Conservation (phyloP, 1,284 basidiomycete genomes). For the Coriolopsis trogii region DNA sequence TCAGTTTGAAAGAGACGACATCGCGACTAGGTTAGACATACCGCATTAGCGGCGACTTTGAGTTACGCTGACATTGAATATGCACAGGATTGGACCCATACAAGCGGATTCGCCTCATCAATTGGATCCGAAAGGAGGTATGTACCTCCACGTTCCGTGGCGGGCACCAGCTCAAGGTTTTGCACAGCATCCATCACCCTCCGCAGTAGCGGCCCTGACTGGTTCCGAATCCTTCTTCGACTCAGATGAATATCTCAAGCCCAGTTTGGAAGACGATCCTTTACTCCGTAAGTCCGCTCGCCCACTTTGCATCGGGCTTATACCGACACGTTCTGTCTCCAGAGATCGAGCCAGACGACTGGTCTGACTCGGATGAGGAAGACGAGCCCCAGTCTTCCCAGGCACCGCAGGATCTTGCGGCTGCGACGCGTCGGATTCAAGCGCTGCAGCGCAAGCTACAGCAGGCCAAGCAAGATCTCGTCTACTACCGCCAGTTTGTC, state of each 20-base stretch:
- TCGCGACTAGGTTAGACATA: conserved; percentile 51
- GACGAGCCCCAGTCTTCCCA: conserved; percentile 19
- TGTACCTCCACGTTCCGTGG: conserved; percentile 11
- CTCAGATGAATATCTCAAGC: conserved; percentile 79
- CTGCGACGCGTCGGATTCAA: conserved; percentile 49
- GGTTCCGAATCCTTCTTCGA: conserved; percentile 65
- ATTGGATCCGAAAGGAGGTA: conserved; percentile 81
- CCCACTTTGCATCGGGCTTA: background rate
- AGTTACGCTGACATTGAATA: background rate
- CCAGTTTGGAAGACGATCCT: conserved; percentile 82
- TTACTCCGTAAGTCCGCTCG: conserved; percentile 79
- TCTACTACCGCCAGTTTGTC: conserved; percentile 62
- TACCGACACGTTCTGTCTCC: background rate
- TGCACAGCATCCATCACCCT: conserved; percentile 53
- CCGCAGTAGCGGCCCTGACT: conserved; percentile 49
- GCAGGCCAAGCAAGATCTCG: conserved; percentile 54
- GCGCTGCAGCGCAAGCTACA: conserved; percentile 56
- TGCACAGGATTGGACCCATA: conserved; percentile 68
- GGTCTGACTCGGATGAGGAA: conserved; percentile 73
- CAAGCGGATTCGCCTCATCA: conserved; percentile 79
- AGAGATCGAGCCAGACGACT: conserved; percentile 69
- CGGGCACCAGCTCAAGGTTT: conserved; percentile 4
- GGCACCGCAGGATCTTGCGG: conserved; percentile 34
- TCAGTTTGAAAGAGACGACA: conserved; percentile 61
- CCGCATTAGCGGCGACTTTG: background rate